A percentile compares a stretch with the other conserved stretches of the same genome.
Conservation (phyloP, 2,329 filamentous ascomycete species). For the Exophiala xenobiotica region DNA sequence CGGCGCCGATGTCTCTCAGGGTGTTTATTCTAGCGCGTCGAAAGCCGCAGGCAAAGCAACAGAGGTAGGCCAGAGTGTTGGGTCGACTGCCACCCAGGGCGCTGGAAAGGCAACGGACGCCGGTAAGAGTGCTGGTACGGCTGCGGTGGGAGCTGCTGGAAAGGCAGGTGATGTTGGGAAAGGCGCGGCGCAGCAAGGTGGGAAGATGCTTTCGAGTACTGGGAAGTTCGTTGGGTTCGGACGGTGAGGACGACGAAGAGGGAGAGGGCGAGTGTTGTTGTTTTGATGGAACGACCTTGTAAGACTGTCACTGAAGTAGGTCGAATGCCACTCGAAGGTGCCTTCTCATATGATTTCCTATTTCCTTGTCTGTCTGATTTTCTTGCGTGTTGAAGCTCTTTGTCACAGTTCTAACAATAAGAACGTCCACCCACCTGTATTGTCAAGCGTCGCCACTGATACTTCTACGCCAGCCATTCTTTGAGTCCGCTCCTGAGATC, state of each 20-base stretch:
- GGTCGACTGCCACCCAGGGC: not conserved
- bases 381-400: too few species aligned
- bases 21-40: too few species aligned
- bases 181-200: constrained; percentile 7
- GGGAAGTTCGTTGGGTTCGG: constrained; percentile 10
- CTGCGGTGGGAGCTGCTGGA: not conserved
- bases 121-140: not conserved
- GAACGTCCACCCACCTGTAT: too few species aligned
- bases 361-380: too few species aligned
- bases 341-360: too few species aligned
- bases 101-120: not conserved
- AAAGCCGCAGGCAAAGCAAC: too few species aligned
- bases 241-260: not conserved
- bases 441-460: not conserved
- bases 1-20: not conserved
- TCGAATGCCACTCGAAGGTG: too few species aligned
- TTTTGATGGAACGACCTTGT: too few species aligned
- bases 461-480: not conserved
- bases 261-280: too few species aligned
- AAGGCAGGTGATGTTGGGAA: constrained; percentile 1
- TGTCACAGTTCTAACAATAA: too few species aligned
- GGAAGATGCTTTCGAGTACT: constrained; percentile 9
- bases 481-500: not conserved
- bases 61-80: not conserved
- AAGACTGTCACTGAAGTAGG: too few species aligned